Conservation (phyloP, 495 filamentous ascomycete genomes). For the Chaetomium tenue region DNA sequence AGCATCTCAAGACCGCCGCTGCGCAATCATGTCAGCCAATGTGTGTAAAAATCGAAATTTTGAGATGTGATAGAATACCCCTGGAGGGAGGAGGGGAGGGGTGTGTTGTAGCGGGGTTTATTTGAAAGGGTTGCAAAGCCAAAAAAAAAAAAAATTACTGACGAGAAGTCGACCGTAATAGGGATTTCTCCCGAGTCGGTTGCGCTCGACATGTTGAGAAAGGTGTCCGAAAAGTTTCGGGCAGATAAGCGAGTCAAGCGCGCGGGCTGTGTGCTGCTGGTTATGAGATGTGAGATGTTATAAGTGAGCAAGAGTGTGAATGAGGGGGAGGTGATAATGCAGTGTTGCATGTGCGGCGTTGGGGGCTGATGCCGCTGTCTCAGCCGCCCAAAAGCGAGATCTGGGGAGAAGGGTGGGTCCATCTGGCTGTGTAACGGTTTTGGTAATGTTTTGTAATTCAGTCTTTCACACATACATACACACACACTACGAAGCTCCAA, state of each 20-base stretch:
- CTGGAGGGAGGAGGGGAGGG: too few relatives aligned
- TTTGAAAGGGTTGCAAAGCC: not conserved
- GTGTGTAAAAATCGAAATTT: not conserved
- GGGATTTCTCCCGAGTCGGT: slow-evolving; percentile 27
- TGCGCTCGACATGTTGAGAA: slow-evolving; percentile 21
- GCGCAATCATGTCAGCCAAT: slow-evolving; percentile 18
- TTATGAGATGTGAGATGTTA: not conserved
- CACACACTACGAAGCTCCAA: too few relatives aligned
- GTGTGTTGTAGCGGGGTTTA: not conserved
- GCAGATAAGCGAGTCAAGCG: not conserved
- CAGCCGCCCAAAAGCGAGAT: not conserved
- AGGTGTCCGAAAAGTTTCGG: not conserved
- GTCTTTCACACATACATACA: too few relatives aligned
- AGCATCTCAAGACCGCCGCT: slow-evolving; percentile 96
- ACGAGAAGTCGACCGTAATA: slow-evolving; percentile 42
- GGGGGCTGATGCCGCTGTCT: not conserved
- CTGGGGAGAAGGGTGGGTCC: not conserved
- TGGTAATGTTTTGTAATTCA: not conserved
- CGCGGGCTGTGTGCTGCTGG: not conserved
- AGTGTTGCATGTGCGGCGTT: not conserved
- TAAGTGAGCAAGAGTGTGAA: not conserved
- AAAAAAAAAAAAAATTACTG: slow-evolving; percentile 16
- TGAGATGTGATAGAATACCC: slow-evolving; percentile 10
- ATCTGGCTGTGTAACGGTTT: not conserved
- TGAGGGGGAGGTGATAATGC: not conserved